These are phyloP conservation scores for Apophysomyces sp. DNA, from an alignment of 371 early-diverging fungal genomes.

Conservation along the genomic window DNA sequence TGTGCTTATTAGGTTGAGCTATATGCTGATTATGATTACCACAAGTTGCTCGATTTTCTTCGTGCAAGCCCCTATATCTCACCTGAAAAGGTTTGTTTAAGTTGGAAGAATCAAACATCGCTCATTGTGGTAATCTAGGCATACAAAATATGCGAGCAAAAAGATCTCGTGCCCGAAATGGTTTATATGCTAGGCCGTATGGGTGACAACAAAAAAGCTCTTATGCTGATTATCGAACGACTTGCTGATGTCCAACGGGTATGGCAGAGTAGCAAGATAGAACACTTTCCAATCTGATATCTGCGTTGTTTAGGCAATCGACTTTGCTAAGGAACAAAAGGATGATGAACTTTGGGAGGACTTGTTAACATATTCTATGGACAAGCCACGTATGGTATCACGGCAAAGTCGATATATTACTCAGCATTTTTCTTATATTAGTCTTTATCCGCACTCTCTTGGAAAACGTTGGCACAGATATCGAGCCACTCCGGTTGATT, in stretches of 20 bases:
- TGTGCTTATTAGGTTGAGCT: slow-evolving; percentile 64
- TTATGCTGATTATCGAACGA: slow-evolving; percentile 88
- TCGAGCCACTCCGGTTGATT: slow-evolving; percentile 82
- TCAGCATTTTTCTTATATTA: slow-evolving; percentile 20
- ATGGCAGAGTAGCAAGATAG: slow-evolving; percentile 10
- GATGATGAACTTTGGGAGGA: slow-evolving; percentile 96
- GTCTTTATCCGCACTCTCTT: slow-evolving; percentile 89
- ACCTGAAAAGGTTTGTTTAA: slow-evolving; percentile 56
- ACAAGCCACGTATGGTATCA: slow-evolving; percentile 72
- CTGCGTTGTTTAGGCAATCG: slow-evolving; percentile 73
- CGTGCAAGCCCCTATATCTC: slow-evolving; percentile 76
- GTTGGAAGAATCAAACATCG: neutral
- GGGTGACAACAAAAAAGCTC: slow-evolving; percentile 91
- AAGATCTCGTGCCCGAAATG: slow-evolving; percentile 92
- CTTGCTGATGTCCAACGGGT: slow-evolving; percentile 87
- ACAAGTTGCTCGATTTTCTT: slow-evolving; percentile 80
- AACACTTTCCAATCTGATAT: neutral
- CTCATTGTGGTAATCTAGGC: slow-evolving; percentile 51
- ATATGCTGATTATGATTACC: slow-evolving; percentile 88
- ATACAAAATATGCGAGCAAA: slow-evolving; percentile 77
- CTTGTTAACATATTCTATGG: slow-evolving; percentile 81
- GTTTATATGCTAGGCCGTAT: slow-evolving; percentile 95
- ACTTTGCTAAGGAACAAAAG: slow-evolving; percentile 95
- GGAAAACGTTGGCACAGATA: slow-evolving; percentile 83
- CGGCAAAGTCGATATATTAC: neutral